phyloP scores from a whole-genome alignment of 208 protist species.

The Borovskyia barvae region DNA sequence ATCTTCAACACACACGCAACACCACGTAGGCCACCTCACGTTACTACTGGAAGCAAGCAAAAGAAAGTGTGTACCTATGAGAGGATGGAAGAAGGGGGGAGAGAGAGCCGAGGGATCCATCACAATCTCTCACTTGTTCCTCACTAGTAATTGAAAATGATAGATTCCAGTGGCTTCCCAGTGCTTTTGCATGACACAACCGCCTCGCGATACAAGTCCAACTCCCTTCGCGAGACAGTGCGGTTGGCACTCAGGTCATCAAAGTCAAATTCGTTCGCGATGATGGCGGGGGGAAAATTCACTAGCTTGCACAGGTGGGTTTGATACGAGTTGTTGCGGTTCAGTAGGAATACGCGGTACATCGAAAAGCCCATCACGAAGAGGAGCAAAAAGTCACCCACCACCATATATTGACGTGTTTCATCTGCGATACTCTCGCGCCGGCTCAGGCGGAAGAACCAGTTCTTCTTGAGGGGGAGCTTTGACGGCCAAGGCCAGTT shows the following conservation, averaged over 20 bases:
- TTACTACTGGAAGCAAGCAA: background rate
- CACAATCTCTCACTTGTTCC: too few species aligned
- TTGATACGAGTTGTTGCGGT: slow-evolving; percentile 66
- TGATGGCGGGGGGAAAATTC: slow-evolving; percentile 76
- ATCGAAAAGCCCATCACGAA: slow-evolving; percentile 53
- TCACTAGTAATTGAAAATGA: slow-evolving; percentile 90
- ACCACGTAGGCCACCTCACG: too few species aligned
- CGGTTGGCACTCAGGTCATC: slow-evolving; percentile 61
- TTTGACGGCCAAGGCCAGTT: slow-evolving; percentile 87
- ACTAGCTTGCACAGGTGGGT: slow-evolving; percentile 71
- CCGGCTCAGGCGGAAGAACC: slow-evolving; percentile 67
- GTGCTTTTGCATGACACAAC: slow-evolving; percentile 49
- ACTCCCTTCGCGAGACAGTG: slow-evolving; percentile 45
- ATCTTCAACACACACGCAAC: too few species aligned
- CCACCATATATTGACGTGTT: slow-evolving; percentile 65
- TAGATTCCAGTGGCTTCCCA: slow-evolving; percentile 50
- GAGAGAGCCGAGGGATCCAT: background rate
- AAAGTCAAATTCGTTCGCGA: slow-evolving; percentile 90
- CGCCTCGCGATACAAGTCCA: slow-evolving; percentile 78
- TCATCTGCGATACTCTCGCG: slow-evolving; percentile 78
- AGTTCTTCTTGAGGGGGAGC: slow-evolving; percentile 73
- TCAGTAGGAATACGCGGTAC: slow-evolving; percentile 69
- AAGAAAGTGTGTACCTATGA: background rate
- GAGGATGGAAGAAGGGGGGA: background rate
- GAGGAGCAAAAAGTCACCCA: slow-evolving; percentile 73